Percentiles rank a stretch among this genome's conserved stretches.
phyloP scores from a whole-genome alignment of 768 basidiomycete species.

The Russula abietina region DNA sequence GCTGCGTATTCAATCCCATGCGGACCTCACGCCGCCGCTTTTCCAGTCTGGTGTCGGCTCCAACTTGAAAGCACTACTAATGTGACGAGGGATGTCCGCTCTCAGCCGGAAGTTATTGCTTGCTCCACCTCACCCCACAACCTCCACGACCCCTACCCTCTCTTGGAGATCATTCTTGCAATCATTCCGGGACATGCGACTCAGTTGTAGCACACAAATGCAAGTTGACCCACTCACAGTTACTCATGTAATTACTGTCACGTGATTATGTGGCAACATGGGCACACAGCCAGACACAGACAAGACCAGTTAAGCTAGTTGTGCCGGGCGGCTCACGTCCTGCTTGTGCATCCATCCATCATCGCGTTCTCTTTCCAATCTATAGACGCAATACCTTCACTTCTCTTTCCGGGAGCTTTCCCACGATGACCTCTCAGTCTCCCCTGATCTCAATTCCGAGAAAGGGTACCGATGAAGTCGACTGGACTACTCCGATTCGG shows the following conservation, averaged over 20 bases:
- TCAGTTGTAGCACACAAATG: too few relatives aligned
- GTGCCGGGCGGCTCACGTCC: neutral
- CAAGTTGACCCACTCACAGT: too few relatives aligned
- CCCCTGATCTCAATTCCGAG: slow-evolving; percentile 89
- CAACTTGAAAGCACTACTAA: too few relatives aligned
- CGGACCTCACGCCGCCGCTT: neutral
- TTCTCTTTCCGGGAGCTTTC: neutral
- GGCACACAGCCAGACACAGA: neutral
- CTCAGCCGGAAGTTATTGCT: too few relatives aligned
- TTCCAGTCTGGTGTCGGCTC: neutral
- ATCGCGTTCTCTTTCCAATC: neutral
- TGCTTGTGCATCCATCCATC: neutral
- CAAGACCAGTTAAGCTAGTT: neutral
- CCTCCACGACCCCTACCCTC: too few relatives aligned
- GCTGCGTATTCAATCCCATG: neutral
- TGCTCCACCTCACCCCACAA: too few relatives aligned
- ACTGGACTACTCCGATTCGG: slow-evolving; percentile 88
- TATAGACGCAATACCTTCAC: neutral
- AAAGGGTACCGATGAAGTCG: slow-evolving; percentile 95
- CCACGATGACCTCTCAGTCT: slow-evolving; percentile 65
- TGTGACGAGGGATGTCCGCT: too few relatives aligned
- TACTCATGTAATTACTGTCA: too few relatives aligned
- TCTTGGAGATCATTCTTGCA: too few relatives aligned
- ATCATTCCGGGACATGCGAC: too few relatives aligned
- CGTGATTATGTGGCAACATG: neutral